Conservation (phyloP, 768 basidiomycete genomes). For the Phaffia australis region DNA sequence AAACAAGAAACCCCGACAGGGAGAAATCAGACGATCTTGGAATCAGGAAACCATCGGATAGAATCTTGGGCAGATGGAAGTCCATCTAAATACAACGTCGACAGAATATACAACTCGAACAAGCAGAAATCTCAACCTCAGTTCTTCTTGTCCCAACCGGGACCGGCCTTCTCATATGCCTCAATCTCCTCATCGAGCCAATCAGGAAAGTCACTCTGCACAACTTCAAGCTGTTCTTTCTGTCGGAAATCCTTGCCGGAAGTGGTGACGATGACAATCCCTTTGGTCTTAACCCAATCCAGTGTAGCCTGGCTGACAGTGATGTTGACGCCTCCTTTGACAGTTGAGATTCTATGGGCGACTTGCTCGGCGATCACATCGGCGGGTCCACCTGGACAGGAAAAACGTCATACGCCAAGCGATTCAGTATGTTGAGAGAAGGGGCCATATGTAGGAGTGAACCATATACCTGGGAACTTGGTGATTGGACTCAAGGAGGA, state of each 20-base stretch:
- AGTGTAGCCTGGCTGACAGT: slow-evolving; percentile 23
- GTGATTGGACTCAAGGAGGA: slow-evolving; percentile 22
- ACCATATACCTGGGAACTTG: not conserved
- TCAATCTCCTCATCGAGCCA: slow-evolving; percentile 16
- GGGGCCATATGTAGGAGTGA: too few relatives aligned
- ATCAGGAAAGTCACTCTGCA: slow-evolving; percentile 12
- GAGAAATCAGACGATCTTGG: too few relatives aligned
- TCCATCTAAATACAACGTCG: too few relatives aligned
- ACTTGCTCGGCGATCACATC: slow-evolving; percentile 15
- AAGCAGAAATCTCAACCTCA: too few relatives aligned
- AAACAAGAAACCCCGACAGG: too few relatives aligned
- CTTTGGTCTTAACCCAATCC: slow-evolving; percentile 21
- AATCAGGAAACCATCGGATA: too few relatives aligned
- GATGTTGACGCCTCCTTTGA: not conserved
- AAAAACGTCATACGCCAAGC: too few relatives aligned
- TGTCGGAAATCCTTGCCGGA: slow-evolving; percentile 15
- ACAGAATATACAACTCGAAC: too few relatives aligned
- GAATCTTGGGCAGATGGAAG: too few relatives aligned
- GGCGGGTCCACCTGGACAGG: slow-evolving; percentile 10
- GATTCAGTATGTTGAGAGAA: too few relatives aligned
- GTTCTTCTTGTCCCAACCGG: too few relatives aligned
- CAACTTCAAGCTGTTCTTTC: slow-evolving; percentile 18
- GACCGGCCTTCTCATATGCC: too few relatives aligned
- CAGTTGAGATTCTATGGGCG: slow-evolving; percentile 6
- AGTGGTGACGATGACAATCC: slow-evolving; percentile 24